A percentile compares a stretch with the other conserved stretches of the same genome.
Conservation (phyloP, 257 asterid species). For the Apocynum venetum region DNA sequence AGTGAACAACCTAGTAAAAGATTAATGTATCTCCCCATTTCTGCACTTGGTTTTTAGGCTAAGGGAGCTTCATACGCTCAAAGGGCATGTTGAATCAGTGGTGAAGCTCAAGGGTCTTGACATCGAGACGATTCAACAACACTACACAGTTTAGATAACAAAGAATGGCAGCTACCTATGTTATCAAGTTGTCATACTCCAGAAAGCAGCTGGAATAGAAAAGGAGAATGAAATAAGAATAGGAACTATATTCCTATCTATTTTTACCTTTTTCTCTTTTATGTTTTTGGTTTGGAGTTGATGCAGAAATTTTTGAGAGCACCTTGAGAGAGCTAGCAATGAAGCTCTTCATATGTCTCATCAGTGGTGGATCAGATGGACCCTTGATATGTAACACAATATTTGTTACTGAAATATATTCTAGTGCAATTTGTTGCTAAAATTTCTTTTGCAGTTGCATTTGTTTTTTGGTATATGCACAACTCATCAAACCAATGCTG, state of each 20-base stretch:
- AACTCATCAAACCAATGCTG: too few relatives aligned
- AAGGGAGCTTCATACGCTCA: conserved; percentile 48
- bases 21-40: not conserved
- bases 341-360: not conserved
- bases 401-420: not conserved
- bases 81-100: conserved; percentile 51
- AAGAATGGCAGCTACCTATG: not conserved
- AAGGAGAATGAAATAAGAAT: conserved; percentile 15
- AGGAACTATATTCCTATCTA: conserved; percentile 14
- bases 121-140: conserved; percentile 49
- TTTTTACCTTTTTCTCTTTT: conserved; percentile 10
- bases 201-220: conserved; percentile 9
- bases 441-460: not conserved
- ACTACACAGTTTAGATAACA: conserved; percentile 36
- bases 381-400: not conserved
- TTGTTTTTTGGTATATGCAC: too few relatives aligned
- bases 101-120: conserved; percentile 51
- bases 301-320: conserved; percentile 6
- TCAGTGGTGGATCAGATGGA: not conserved
- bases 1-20: not conserved
- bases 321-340: not conserved
- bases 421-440: not conserved
- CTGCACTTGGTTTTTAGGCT: conserved; percentile 20
- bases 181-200: conserved; percentile 3
- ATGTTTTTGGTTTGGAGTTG: conserved; percentile 18